Conservation (phyloP, 139 green algal genomes). For the Picochlorum sp. region DNA sequence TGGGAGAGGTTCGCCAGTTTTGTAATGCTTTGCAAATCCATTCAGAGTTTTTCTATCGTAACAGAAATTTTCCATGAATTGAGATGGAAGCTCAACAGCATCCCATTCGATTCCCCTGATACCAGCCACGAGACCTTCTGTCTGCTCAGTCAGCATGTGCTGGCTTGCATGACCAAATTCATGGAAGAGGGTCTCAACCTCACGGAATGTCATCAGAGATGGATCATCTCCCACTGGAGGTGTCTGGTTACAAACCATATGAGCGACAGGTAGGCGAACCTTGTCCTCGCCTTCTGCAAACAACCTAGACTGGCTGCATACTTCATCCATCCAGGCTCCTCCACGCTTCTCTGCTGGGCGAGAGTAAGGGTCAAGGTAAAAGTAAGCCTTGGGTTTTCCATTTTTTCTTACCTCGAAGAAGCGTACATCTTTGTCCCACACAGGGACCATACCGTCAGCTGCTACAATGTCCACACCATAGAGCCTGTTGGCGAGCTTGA, state of each 20-base stretch:
- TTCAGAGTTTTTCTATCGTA: conserved; percentile 56
- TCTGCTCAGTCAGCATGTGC: conserved; percentile 88
- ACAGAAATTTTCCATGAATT: conserved; percentile 92
- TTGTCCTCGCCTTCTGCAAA: conserved; percentile 28
- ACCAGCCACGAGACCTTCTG: conserved; percentile 74
- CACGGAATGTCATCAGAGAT: conserved; percentile 90
- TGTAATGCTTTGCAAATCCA: conserved; percentile 80
- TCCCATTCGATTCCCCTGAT: conserved; percentile 93
- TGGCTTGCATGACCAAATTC: conserved; percentile 89
- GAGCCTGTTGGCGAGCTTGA: conserved; percentile 69
- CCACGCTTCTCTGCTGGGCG: conserved; percentile 89
- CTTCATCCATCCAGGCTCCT: conserved; percentile 60
- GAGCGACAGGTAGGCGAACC: conserved; percentile 81
- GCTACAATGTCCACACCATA: conserved; percentile 79
- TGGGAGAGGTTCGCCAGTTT: conserved; percentile 77
- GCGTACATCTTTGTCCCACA: conserved; percentile 84
- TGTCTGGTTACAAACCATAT: conserved; percentile 96
- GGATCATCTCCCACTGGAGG: conserved; percentile 80
- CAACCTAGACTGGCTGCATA: conserved; percentile 37
- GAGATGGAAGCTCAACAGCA: conserved; percentile 59
- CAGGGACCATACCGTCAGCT: conserved; percentile 66
- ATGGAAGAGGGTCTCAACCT: conserved; percentile 97
- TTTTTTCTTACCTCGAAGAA: conserved; percentile 74
- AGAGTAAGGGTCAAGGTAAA: conserved; percentile 90
- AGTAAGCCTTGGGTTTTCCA: conserved; percentile 73